A percentile compares a stretch with the other conserved stretches of the same genome.
Conservation (phyloP, 257 asterid species). For the Echium plantagineum region DNA sequence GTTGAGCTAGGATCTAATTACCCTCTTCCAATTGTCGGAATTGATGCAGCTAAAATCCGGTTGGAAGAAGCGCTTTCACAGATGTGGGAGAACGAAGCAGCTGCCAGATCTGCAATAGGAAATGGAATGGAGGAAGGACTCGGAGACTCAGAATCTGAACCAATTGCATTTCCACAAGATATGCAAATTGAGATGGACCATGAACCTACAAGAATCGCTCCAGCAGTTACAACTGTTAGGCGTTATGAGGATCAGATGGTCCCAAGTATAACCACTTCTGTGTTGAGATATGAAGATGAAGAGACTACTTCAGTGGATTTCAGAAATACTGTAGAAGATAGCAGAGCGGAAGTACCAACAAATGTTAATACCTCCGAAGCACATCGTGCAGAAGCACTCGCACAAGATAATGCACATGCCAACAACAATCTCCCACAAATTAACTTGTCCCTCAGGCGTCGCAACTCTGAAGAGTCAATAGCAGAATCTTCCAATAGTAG, state of each 20-base stretch:
- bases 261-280: slow-evolving; percentile 76
- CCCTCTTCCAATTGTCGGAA: slow-evolving; percentile 65
- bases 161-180: slow-evolving; percentile 65
- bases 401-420: slow-evolving; percentile 11
- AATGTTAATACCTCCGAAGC: slow-evolving; percentile 35
- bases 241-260: slow-evolving; percentile 87
- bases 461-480: slow-evolving; percentile 73
- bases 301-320: slow-evolving; percentile 36
- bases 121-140: slow-evolving; percentile 90
- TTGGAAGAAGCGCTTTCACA: slow-evolving; percentile 62
- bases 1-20: slow-evolving; percentile 89
- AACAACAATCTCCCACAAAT: slow-evolving; percentile 18
- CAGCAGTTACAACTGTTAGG: slow-evolving; percentile 19
- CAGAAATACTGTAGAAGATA: slow-evolving; percentile 30
- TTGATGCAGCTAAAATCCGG: slow-evolving; percentile 59
- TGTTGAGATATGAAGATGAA: slow-evolving; percentile 51
- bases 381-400: slow-evolving; percentile 21
- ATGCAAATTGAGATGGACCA: slow-evolving; percentile 52
- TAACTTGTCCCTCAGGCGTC: slow-evolving; percentile 28
- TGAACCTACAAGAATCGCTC: slow-evolving; percentile 45
- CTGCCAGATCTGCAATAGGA: slow-evolving; percentile 45
- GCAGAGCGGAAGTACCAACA: slow-evolving; percentile 72
- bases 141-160: slow-evolving; percentile 75
- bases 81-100: slow-evolving; percentile 79
- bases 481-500: slow-evolving; percentile 67